Evolutionary conservation across 495 filamentous ascomycete genomes (phyloP).

Genomic region (Neurospora sp.): DNA sequence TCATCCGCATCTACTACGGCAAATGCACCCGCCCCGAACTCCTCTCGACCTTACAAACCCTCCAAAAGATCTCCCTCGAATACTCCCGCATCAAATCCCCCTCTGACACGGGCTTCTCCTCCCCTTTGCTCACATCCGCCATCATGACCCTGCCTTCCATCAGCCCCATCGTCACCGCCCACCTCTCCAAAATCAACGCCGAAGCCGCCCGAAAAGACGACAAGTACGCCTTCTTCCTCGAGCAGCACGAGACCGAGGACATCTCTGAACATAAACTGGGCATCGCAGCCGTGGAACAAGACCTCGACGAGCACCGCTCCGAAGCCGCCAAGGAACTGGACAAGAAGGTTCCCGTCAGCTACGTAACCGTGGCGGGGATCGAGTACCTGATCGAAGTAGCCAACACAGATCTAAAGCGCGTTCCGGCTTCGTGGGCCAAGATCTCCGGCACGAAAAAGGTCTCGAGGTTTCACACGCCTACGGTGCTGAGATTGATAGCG

Average conservation of each 20-base stretch:
- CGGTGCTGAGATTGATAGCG: constrained; percentile 68
- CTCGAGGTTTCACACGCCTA: constrained; percentile 88
- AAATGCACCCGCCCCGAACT: constrained; percentile 90
- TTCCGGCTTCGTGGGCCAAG: constrained; percentile 90
- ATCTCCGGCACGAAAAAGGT: constrained; percentile 89
- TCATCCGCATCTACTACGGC: constrained; percentile 95
- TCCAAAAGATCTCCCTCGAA: constrained; percentile 69
- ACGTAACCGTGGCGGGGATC: constrained; percentile 75
- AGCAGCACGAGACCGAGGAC: constrained; percentile 72
- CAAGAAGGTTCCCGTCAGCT: constrained; percentile 58
- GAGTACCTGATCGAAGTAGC: constrained; percentile 91
- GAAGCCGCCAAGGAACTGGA: constrained; percentile 58
- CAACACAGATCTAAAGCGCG: constrained; percentile 65
- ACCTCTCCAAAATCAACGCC: constrained; percentile 76
- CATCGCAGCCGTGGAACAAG: constrained; percentile 81
- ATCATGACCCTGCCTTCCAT: constrained; percentile 72
- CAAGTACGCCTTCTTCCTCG: constrained; percentile 88
- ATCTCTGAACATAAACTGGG: constrained; percentile 84
- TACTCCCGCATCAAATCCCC: constrained; percentile 56
- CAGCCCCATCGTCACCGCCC: constrained; percentile 52
- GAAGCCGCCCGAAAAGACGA: constrained; percentile 78
- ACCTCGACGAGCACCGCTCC: constrained; percentile 65
- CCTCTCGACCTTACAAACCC: constrained; percentile 68
- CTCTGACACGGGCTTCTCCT: constrained; percentile 63
- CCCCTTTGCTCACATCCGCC: constrained; percentile 58